Evolutionary conservation across 1,139 yeast genomes (phyloP).

Genomic region (Blastobotrys arbuscula): DNA sequence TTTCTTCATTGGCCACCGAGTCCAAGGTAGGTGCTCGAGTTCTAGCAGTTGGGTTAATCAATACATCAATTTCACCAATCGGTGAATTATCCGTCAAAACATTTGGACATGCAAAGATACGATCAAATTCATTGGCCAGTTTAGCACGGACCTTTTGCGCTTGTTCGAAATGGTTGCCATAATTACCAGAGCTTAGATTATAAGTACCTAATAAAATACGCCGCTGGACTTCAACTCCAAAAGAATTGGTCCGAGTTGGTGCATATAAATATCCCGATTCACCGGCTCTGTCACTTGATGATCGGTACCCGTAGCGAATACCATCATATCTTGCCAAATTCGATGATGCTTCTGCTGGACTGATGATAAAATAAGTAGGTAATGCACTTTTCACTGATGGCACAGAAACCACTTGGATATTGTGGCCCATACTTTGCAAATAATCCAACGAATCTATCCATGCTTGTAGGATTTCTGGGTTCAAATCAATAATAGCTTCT

Average conservation of each 20-base stretch:
- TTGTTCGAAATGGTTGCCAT: slow-evolving; percentile 68
- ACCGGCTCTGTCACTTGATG: slow-evolving; percentile 37
- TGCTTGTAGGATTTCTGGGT: slow-evolving; percentile 40
- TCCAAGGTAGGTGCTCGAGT: slow-evolving; percentile 51
- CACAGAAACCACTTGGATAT: slow-evolving; percentile 55
- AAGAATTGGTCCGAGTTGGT: slow-evolving; percentile 55
- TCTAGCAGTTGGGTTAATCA: slow-evolving; percentile 69
- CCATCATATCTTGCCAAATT: slow-evolving; percentile 90
- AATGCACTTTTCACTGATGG: slow-evolving; percentile 63
- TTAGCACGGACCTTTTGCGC: slow-evolving; percentile 65
- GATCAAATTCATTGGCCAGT: slow-evolving; percentile 60
- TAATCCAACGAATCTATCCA: slow-evolving; percentile 45
- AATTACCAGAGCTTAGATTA: slow-evolving; percentile 68
- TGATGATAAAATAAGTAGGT: slow-evolving; percentile 82
- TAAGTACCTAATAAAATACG: slow-evolving; percentile 83
- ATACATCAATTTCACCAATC: slow-evolving; percentile 50
- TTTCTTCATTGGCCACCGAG: slow-evolving; percentile 34
- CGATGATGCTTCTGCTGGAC: slow-evolving; percentile 93
- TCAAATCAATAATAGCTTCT: slow-evolving; percentile 58
- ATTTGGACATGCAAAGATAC: slow-evolving; percentile 52
- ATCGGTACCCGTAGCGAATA: slow-evolving; percentile 66
- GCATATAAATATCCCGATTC: slow-evolving; percentile 40
- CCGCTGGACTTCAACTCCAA: slow-evolving; percentile 79
- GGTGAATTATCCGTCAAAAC: slow-evolving; percentile 28
- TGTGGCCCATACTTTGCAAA: slow-evolving; percentile 48